A percentile compares a stretch with the other conserved stretches of the same genome.
phyloP scores from a whole-genome alignment of 169 alveolate genomes.

The Ichthyophthirius multifiliis region DNA sequence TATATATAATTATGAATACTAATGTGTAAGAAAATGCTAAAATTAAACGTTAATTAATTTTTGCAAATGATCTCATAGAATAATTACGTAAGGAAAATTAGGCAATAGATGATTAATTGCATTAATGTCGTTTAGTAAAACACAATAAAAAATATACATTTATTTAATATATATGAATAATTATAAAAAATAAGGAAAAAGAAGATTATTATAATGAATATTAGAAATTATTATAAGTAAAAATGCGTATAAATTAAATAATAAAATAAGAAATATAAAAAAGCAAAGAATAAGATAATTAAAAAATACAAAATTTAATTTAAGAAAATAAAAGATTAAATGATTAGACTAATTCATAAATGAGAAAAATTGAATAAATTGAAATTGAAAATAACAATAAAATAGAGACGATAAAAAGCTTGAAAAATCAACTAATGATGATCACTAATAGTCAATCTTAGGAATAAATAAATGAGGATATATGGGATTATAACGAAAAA shows the following conservation, averaged over 20 bases:
- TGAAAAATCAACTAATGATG: conserved; percentile 1
- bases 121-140: too few species aligned
- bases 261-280: background rate
- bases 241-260: background rate
- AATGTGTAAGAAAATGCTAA: too few species aligned
- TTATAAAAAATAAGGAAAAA: too few species aligned
- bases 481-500: conserved; percentile 13
- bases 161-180: too few species aligned
- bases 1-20: too few species aligned
- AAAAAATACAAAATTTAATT: background rate
- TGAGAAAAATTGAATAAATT: background rate
- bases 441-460: background rate
- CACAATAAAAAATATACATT: too few species aligned
- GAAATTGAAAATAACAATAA: background rate
- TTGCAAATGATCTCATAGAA: too few species aligned
- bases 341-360: background rate
- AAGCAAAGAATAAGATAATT: background rate
- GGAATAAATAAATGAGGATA: background rate
- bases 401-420: background rate
- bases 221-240: too few species aligned
- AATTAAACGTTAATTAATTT: too few species aligned
- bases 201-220: too few species aligned
- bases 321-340: background rate
- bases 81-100: too few species aligned
- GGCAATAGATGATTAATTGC: too few species aligned